Evolutionary conservation across 371 early-diverging fungal genomes (phyloP), one percentile per base, ranked within the genome.

Genomic region (Mycotypha africana): DNA sequence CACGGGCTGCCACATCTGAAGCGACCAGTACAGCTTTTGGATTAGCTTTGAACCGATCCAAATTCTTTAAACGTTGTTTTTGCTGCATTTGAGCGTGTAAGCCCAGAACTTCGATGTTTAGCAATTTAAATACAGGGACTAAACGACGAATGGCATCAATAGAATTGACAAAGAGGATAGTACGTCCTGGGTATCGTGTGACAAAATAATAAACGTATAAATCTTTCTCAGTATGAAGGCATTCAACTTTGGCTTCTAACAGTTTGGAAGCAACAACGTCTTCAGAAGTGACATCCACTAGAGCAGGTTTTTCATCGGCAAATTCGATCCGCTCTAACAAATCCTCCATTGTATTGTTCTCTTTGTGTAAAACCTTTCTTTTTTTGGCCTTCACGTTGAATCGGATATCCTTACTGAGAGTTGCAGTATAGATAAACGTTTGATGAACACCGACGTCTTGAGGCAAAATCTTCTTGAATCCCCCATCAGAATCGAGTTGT

Each of bases 341-440:
- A 39, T 86, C 82, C 33, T 79, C 58, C 49, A 58, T 52, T 19
- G 52, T 45, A 8, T 52, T 52, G 12, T 52, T 58, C n/a, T 33
- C 3, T 36, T 48, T 62, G 20, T 28, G 48, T 14, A 47, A 24
- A 4, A 43, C n/a, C 47, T 66, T 72, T 45, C 65, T 70, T 46
- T 78, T 78, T 30, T 62, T 62, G 16, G 62, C 51, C 48, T 77
- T 70, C 14, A 74, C 58, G 38, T 77, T 66, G 52, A 79, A 67
- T 30, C 78, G 74, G 25, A 85, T 60, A 47, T 88, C 83, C 38
- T 88, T 83, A 39, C 82, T 70, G 39, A 97, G 53, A 0, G 99
- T 99, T 11, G 99, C 99, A 4, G 97, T 97, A 59, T 93, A 99
- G 39, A 99, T 81, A 53, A 97, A 86, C 0, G 92, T 97, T 55